These are phyloP conservation scores for Neofusicoccum ribis DNA, from an alignment of 2,329 filamentous ascomycete genomes.

Conservation along the genomic window DNA sequence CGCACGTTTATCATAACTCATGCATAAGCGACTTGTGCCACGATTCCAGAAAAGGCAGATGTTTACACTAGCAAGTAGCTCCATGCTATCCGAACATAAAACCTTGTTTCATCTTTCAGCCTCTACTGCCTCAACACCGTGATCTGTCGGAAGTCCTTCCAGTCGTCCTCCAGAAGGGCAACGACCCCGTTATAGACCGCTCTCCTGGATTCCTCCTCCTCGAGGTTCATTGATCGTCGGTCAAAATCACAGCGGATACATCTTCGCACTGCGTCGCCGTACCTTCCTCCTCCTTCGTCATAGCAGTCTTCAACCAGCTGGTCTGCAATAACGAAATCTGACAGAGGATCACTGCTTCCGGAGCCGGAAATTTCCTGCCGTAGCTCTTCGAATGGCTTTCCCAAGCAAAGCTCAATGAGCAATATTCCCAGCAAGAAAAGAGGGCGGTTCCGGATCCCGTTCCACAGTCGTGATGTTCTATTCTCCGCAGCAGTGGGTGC, in stretches of 20 bases:
- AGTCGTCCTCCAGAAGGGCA: slow-evolving; percentile 31
- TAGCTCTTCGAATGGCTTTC: slow-evolving; percentile 27
- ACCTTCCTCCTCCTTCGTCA: slow-evolving; percentile 30
- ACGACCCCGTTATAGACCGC: slow-evolving; percentile 35
- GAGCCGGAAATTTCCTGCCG: slow-evolving; percentile 21
- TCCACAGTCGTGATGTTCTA: not conserved
- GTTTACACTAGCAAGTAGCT: no score
- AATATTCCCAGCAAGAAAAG: slow-evolving; percentile 36
- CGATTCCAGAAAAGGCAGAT: no score
- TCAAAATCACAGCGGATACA: slow-evolving; percentile 38
- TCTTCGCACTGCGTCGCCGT: slow-evolving; percentile 33
- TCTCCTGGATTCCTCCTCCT: slow-evolving; percentile 30
- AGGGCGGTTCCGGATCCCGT: slow-evolving; percentile 27
- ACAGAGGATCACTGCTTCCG: slow-evolving; percentile 4
- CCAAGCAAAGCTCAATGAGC: slow-evolving; percentile 38
- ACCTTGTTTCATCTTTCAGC: no score
- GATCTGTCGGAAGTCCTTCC: slow-evolving; percentile 21
- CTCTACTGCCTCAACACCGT: no score
- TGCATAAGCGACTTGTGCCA: no score
- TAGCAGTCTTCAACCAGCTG: slow-evolving; percentile 30
- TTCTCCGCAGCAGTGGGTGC: slow-evolving; percentile 16
- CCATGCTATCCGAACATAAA: no score
- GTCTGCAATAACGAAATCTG: slow-evolving; percentile 26
- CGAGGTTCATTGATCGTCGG: slow-evolving; percentile 26
- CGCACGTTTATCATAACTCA: no score